A percentile compares a stretch with the other conserved stretches of the same genome.
Evolutionary conservation across 2,329 filamentous ascomycete genomes (phyloP).

Genomic region (Hansfordia pulvinata): DNA sequence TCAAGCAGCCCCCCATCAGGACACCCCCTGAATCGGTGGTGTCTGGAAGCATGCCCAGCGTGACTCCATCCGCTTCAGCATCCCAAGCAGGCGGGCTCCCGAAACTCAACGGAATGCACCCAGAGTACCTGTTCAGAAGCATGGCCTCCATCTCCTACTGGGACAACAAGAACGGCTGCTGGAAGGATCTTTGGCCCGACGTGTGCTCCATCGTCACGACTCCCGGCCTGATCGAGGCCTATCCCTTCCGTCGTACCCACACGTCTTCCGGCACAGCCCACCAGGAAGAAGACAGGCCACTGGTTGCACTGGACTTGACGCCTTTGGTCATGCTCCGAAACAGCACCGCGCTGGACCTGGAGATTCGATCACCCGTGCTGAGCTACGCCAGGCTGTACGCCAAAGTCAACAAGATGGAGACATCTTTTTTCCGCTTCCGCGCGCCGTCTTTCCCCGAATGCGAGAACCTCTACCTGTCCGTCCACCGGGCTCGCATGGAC

Average conservation of each 20-base stretch:
- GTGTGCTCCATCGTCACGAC: conserved; percentile 41
- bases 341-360: conserved; percentile 86
- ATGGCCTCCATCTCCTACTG: conserved; percentile 46
- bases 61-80: conserved; percentile 70
- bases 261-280: conserved; percentile 19
- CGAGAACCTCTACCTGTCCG: conserved; percentile 67
- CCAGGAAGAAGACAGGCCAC: conserved; percentile 25
- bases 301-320: conserved; percentile 71
- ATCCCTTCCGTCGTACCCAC: conserved; percentile 24
- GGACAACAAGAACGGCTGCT: conserved; percentile 43
- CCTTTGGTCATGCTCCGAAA: conserved; percentile 81
- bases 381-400: conserved; percentile 41
- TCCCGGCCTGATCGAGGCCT: conserved; percentile 46
- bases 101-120: conserved; percentile 26
- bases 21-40: conserved; percentile 24
- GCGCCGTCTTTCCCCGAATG: conserved; percentile 66
- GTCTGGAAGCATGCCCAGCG: conserved; percentile 34
- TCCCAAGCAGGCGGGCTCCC: conserved; percentile 51
- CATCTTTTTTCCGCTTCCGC: conserved; percentile 78
- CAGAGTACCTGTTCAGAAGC: conserved; percentile 30
- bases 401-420: conserved; percentile 50
- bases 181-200: conserved; percentile 42
- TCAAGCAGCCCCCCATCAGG: conserved; percentile 22
- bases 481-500: conserved; percentile 81
- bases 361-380: conserved; percentile 78